A percentile compares a stretch with the other conserved stretches of the same genome.
Conservation (phyloP, 176 grass and related monocot species). For the Phoenix roebelenii region DNA sequence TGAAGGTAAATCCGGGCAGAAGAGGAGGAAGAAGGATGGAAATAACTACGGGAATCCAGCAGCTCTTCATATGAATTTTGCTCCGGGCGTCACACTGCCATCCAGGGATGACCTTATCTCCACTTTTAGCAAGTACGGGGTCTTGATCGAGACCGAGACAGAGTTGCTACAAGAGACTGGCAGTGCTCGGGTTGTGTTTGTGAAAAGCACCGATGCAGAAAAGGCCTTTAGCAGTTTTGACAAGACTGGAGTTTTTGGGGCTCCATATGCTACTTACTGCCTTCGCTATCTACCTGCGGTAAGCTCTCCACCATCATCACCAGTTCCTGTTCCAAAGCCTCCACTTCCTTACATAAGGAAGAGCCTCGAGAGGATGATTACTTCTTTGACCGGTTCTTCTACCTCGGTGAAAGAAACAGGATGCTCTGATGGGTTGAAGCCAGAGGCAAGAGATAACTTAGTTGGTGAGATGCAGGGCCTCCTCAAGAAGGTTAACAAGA, state of each 20-base stretch:
- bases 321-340: conserved; percentile 5
- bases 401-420: conserved; percentile 6
- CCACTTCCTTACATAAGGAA: conserved; percentile 28
- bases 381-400: conserved; percentile 5
- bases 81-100: conserved; percentile 5
- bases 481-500: conserved; percentile 30
- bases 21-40: conserved; percentile 6
- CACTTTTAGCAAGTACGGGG: conserved; percentile 20
- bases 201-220: conserved; percentile 25
- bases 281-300: conserved; percentile 24
- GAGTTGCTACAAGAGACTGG: conserved; percentile 13
- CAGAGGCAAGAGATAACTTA: conserved; percentile 22
- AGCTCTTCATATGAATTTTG: conserved; percentile 31
- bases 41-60: conserved; percentile 13
- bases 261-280: conserved; percentile 1
- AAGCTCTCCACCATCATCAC: conserved; percentile 1
- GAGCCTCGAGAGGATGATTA: conserved; percentile 31
- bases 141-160: conserved; percentile 23
- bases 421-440: conserved; percentile 9
- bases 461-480: conserved; percentile 30
- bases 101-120: conserved; percentile 26
- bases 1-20: conserved; percentile 6
- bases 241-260: conserved; percentile 16
- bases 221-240: conserved; percentile 20
- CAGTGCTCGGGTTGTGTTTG: conserved; percentile 28